Base-by-base conservation (phyloP, 2,329 filamentous ascomycete species). In the Pseudogymnoascus verrucosus region DNA sequence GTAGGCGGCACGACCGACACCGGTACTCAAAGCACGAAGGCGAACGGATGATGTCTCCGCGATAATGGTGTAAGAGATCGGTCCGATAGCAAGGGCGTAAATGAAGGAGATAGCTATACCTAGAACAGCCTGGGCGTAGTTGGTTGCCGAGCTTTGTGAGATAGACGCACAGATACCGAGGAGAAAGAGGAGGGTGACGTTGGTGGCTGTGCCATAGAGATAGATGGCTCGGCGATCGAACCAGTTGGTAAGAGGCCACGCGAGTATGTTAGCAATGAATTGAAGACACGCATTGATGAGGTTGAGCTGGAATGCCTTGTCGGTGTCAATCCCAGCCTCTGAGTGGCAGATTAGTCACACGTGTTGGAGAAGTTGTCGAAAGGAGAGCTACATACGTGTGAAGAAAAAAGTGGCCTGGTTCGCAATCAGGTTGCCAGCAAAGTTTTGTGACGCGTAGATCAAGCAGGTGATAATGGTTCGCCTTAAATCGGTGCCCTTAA, bases 401-500 rank as follows among this genome's bases (percentile, higher is more conserved):
- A 87, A 87, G 73, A 87, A 87, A 71, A 80, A 86, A 31, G 82
- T 80, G 16, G 84, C 82, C 70, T 87, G 84, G 68, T 86, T 86
- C 68, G 84, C 84, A 65, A 87, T 84, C 59, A 86, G 76, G 68
- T 86, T 86, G 65, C 84, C 84, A 4, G 83, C 81, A 16, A 87
- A 74, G 68, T 86, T 85, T 74, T 86, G 84, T 34, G 82, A 78
- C 2, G 81, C 79, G 71, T 84, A 86, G 16, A 85, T 79, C 75
- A 77, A 77, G 66, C 81, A 84, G 11, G 82, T 79, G 69, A 84
- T 82, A 65, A 80, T 69, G 26, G 84, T 82, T 66, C 83, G 78
- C 74, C 80, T 78, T 44, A 73, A 75, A 69, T 86, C 82, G 42
- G 78, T 80, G 62, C 83, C 83, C 67, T 80, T 83, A 73, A 78